Evolutionary conservation across 2,329 filamentous ascomycete genomes (phyloP), one percentile per base, ranked within the genome.

Genomic region (Fusarium sp.): DNA sequence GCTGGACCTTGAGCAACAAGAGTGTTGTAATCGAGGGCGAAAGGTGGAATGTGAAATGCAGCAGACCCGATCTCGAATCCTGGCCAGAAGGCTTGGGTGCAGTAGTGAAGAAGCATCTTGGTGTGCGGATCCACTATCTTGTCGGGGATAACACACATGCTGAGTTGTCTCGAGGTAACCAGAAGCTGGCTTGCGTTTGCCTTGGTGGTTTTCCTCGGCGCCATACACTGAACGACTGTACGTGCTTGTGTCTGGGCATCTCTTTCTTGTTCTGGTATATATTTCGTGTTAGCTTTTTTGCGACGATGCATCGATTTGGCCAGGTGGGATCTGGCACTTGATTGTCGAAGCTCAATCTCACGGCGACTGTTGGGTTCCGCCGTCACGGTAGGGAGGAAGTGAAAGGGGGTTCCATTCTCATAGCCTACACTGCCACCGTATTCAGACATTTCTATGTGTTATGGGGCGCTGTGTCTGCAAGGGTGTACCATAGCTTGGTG

Each of bases 41-140:
- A 66, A 1, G 53, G 41, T 6, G 63, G 63, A 2, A 66, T 60
- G 3, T 66, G 61, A 11, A 66, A 66, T 1, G 63, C 45, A 1
- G 61, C 63, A 5, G 45, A 52, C 0, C 63, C 63, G 2, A 44
- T 18, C 26, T 60, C 61, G 7, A 66, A 66, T 0, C 63, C 61
- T n/a, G 63, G 61, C 63, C 63, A 66, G 7, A 66, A 66, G 3
- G 20, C 65, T 6, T 65, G 52, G 4, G 23, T 66, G n/a, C 61
- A 66, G 7, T 66, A 66, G 23, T 52, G 26, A 6, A 66, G 23
- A 1, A 66, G 61, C 63, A 66, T 66, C 3, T 27, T 40, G 12
- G 63, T 60, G n/a, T 66, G 63, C 13, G 17, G 26, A 11, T 66
- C 45, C 20, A 60, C 23, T 4, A 32, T 37, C 15, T 15, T 41